Conservation (phyloP, 352 stramenopile genomes). For the Phytopythium delawarense region DNA sequence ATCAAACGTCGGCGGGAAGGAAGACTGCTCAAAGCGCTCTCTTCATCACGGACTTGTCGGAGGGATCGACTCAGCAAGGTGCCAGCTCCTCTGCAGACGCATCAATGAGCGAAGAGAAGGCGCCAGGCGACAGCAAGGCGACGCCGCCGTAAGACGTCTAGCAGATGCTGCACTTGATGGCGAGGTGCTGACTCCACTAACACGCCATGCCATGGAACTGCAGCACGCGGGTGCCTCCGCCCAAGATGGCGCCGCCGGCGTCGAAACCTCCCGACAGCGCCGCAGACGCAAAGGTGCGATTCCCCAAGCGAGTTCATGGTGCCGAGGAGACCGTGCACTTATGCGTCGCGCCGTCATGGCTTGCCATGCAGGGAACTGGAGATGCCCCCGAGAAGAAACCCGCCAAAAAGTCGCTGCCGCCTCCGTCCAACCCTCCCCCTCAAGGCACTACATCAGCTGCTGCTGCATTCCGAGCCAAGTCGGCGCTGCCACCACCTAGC, state of each 20-base stretch:
- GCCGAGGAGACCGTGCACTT: not conserved
- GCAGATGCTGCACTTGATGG: not conserved
- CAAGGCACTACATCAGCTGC: constrained; percentile 51
- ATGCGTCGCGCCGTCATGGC: not conserved
- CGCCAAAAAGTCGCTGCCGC: constrained; percentile 68
- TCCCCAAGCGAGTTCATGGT: no score
- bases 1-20: not conserved
- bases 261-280: constrained; percentile 9
- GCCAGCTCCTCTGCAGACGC: not conserved
- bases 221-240: constrained; percentile 20
- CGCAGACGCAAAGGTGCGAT: constrained; percentile 26
- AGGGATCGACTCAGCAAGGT: not conserved
- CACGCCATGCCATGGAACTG: not conserved
- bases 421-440: constrained; percentile 61
- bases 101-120: constrained; percentile 33
- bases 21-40: not conserved
- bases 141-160: constrained; percentile 14
- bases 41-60: not conserved
- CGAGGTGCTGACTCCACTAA: not conserved
- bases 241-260: constrained; percentile 31
- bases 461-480: constrained; percentile 65
- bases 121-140: constrained; percentile 26
- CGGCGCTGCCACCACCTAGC: constrained; percentile 50
- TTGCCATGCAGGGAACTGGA: constrained; percentile 6
- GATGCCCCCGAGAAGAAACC: constrained; percentile 19